Base-by-base conservation (phyloP, 768 basidiomycete species). In the Dioszegia hungarica region DNA sequence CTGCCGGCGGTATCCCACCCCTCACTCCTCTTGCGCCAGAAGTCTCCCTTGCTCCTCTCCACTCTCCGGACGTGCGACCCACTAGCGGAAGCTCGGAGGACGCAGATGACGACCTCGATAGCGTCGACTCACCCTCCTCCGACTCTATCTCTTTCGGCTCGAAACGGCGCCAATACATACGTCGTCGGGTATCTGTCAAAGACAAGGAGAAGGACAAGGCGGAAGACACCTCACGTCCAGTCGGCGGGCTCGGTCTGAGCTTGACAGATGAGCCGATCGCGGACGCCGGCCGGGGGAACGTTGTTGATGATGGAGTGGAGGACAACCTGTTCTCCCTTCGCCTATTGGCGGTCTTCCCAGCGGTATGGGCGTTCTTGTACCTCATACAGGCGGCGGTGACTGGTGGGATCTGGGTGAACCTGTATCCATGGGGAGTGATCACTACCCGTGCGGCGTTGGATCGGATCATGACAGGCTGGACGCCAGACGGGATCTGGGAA, bases 281-380 rank as follows among this genome's bases (percentile, higher is more conserved):
- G 17, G 22, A 40, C 12, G 54, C n/a, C n/a, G n/a, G n/a, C n/a
- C n/a, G n/a, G n/a, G n/a, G n/a, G n/a, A n/a, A n/a, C n/a, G n/a
- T n/a, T n/a, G n/a, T n/a, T n/a, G n/a, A n/a, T n/a, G n/a, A n/a
- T n/a, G n/a, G n/a, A n/a, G 29, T 31, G 28, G 56, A 57, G 45
- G 27, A 34, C 36, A 39, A 36, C 19, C 46, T 75, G 24, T 58
- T 72, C n/a, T 45, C 56, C 0, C 44, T 75, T n/a, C 41, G 74
- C 20, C 45, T 75, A 11, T 52, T 75, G 27, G 74, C 72, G 10
- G 55, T 73, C n/a, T 60, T 73, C 3, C 74, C 74, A 19, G 59
- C 67, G 19, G 29, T 67, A 15, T 67, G 62, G 64, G 64, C 66
- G 0, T 68, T 59, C 2, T 46, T 50, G 2, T 67, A 69, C 5